Evolutionary conservation across 495 filamentous ascomycete species (phyloP).

Genomic region (Trichoderma virens): DNA sequence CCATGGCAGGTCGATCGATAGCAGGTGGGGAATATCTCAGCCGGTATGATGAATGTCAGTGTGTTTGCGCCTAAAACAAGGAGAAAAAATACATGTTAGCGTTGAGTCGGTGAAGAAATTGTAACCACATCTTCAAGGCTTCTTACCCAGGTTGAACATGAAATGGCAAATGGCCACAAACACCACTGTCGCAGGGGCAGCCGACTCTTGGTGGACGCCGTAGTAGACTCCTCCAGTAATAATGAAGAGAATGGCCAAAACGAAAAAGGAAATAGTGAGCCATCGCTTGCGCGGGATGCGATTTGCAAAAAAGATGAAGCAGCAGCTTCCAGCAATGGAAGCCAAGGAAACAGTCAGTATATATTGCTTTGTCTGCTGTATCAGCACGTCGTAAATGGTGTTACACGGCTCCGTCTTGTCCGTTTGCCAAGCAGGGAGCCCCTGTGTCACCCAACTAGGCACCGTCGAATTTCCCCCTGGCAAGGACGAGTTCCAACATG

Average conservation of each 20-base stretch:
- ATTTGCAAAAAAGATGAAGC: slow-evolving; percentile 43
- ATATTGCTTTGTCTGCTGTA: slow-evolving; percentile 62
- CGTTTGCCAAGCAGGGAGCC: slow-evolving; percentile 28
- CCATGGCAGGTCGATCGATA: slow-evolving; percentile 82
- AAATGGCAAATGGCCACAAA: slow-evolving; percentile 72
- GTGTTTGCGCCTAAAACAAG: slow-evolving; percentile 56
- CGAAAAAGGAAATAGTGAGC: slow-evolving; percentile 53
- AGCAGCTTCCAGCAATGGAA: slow-evolving; percentile 48
- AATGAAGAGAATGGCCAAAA: slow-evolving; percentile 66
- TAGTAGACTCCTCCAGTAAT: slow-evolving; percentile 69
- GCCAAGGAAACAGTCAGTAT: slow-evolving; percentile 56
- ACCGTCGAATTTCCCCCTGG: slow-evolving; percentile 29
- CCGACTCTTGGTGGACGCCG: slow-evolving; percentile 30
- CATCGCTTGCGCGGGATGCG: slow-evolving; percentile 49
- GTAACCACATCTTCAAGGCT: not conserved
- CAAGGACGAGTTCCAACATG: slow-evolving; percentile 49
- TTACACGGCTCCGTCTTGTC: slow-evolving; percentile 29
- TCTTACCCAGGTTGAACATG: slow-evolving; percentile 72
- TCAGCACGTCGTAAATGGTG: slow-evolving; percentile 56
- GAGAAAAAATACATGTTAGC: not conserved
- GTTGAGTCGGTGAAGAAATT: not conserved
- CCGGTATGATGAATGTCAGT: slow-evolving; percentile 87
- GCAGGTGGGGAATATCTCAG: slow-evolving; percentile 82
- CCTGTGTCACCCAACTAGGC: slow-evolving; percentile 16
- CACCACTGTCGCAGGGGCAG: slow-evolving; percentile 41